Conservation (phyloP, 371 early-diverging fungal species). For the Syncephalastrum sp. region DNA sequence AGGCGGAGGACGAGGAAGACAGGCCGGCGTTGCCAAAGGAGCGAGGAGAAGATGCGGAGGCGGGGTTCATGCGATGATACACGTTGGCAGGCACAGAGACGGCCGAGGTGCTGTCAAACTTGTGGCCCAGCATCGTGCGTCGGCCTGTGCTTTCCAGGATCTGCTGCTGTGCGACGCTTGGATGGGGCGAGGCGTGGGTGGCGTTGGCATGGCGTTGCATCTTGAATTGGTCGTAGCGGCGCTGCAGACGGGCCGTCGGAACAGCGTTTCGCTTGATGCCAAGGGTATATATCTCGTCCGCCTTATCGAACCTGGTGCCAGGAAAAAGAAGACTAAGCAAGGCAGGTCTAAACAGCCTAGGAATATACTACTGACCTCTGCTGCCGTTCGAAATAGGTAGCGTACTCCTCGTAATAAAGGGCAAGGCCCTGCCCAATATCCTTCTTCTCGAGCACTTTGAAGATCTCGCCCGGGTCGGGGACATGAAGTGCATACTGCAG, state of each 20-base stretch:
- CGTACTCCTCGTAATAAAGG: slow-evolving; percentile 80
- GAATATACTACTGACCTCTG: slow-evolving; percentile 34
- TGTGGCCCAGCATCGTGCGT: slow-evolving; percentile 27
- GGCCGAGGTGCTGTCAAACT: slow-evolving; percentile 14
- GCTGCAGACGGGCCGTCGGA: slow-evolving; percentile 48
- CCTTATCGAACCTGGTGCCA: slow-evolving; percentile 47
- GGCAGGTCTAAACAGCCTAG: not conserved
- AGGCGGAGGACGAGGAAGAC: not conserved
- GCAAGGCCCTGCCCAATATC: slow-evolving; percentile 69
- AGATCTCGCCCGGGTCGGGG: slow-evolving; percentile 63
- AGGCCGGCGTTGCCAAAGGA: too few relatives aligned
- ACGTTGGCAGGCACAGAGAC: slow-evolving; percentile 20
- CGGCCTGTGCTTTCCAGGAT: slow-evolving; percentile 6
- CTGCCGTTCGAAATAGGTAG: slow-evolving; percentile 52
- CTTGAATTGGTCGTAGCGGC: slow-evolving; percentile 9
- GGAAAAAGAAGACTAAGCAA: not conserved
- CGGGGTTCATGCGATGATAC: slow-evolving; percentile 10
- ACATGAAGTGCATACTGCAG: slow-evolving; percentile 61
- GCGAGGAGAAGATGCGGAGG: slow-evolving; percentile 5
- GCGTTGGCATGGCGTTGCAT: slow-evolving; percentile 2
- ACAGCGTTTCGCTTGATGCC: slow-evolving; percentile 58
- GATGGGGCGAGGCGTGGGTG: not conserved
- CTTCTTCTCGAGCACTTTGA: slow-evolving; percentile 65
- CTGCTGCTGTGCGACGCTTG: not conserved
- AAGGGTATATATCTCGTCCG: slow-evolving; percentile 41